Base-by-base conservation (phyloP, 345 rosid species). In the Streptanthus diversifolius region DNA sequence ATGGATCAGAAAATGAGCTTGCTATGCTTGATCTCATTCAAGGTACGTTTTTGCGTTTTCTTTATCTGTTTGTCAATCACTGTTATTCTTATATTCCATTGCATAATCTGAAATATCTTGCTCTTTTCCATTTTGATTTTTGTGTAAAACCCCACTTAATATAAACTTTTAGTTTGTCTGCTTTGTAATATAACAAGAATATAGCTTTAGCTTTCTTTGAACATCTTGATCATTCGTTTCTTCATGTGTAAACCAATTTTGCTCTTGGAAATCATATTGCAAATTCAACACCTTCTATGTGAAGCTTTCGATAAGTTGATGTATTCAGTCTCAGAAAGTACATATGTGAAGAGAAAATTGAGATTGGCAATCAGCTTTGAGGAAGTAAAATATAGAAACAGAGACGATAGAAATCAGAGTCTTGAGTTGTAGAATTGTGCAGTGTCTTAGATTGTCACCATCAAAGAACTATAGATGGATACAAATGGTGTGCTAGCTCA, bases 11-110 rank as follows among this genome's bases (percentile, higher is more conserved):
- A 80, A 95, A 90, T 81, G 96, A 91, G 79, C 96, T 95, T 61
- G 99, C 98, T 8, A 85, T 91, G 91, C 99, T 95, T 62, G 98
- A 95, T 74, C 87, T 91, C 59, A 91, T 88, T 48, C 97, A 91
- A 90, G 96, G 98, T 91, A 61, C 14, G 54, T 71, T 55, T 55
- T 11, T n/a, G 14, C 2, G 0, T 21, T 10, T 60, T n/a, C 2
- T 41, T 35, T 6, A 1, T 25, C 8, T 7, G 24, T 54, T 18
- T 53, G 4, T 41, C 54, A 12, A n/a, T 37, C 11, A 14, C 12
- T 39, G 2, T 70, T 15, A 10, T 35, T 51, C 30, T 48, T 57
- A 9, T 0, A 3, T 12, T 8, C 8, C 22, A 5, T n/a, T 22
- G 4, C 3, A 57, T 12, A 19, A 18, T 39, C 19, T 57, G 5